phyloP scores from a whole-genome alignment of 225 moss, liverwort and hornwort species.

The Straminergon stramineum region DNA sequence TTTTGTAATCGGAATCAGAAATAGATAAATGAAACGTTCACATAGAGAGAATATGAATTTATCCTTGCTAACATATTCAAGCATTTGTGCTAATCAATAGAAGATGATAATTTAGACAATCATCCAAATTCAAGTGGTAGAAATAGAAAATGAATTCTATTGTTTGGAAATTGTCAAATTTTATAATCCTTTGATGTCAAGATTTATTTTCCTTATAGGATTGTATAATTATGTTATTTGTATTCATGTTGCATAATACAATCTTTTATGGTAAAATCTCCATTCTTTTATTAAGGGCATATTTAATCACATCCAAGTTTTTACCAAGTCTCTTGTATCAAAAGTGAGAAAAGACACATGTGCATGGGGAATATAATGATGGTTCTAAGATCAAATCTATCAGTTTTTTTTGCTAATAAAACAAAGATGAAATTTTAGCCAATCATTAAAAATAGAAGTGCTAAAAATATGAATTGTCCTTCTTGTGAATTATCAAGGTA shows the following conservation, averaged over 20 bases:
- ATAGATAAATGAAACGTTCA: neutral
- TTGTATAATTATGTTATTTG: neutral
- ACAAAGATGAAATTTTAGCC: too few relatives aligned
- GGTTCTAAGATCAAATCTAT: neutral
- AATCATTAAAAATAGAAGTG: too few relatives aligned
- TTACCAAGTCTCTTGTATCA: too few relatives aligned
- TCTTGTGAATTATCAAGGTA: neutral
- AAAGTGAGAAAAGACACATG: neutral
- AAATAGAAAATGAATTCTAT: neutral
- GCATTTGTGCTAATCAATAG: neutral
- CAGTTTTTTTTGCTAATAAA: neutral
- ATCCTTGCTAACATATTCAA: accelerated
- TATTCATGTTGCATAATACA: neutral
- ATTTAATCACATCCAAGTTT: too few relatives aligned
- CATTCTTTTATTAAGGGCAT: too few relatives aligned
- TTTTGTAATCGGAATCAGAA: accelerated
- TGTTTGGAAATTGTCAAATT: too few relatives aligned
- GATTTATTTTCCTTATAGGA: neutral
- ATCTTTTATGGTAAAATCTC: too few relatives aligned
- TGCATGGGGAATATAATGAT: neutral
- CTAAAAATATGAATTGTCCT: neutral
- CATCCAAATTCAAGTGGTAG: neutral
- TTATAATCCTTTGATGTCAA: neutral
- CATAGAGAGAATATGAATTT: too few relatives aligned
- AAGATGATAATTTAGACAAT: neutral